Base-by-base conservation (phyloP, 2,329 filamentous ascomycete species). In the Beauveria sp. region DNA sequence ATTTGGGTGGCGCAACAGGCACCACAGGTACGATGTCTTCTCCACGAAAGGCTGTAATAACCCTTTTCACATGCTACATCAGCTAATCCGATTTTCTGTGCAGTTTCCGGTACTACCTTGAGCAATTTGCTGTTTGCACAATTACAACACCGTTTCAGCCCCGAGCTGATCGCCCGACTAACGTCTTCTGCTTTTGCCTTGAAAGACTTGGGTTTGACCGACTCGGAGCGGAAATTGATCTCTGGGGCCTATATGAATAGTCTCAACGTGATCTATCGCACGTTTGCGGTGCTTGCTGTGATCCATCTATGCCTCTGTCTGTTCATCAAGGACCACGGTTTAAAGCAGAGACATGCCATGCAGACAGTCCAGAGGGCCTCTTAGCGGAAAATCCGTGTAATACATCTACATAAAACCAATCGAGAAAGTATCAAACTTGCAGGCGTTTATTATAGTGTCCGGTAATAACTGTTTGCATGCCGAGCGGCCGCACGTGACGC, bases 171-270 rank as follows among this genome's bases (percentile, higher is more conserved):
- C 18, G 45, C 45, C 30, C 6, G 28, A 30, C 45, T 58, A n/a
- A 58, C 55, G n/a, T 50, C 55, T 5, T 58, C 45, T 10, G 45
- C 55, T 12, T 58, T 58, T 58, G 55, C 55, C 3, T n/a, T 58
- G 45, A 49, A 58, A 16, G 55, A 58, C n/a, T n/a, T 58, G 45
- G 45, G 38, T 12, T 14, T 58, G 30, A 49, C 55, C 16, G 30
- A 24, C 20, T 22, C 28, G 10, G 45, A 58, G 30, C 49, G 14
- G 30, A 7, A 16, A 3, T 9, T 58, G 16, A 50, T 58, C n/a
- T 58, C 55, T 40, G 42, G 20, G 0, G 45, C 55, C 4, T 58
- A 58, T 14, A 58, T 58, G 45, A 38, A 50, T 24, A 42, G 55
- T n/a, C 22, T 58, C 8, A 49, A 4, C 3, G 30, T 42, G 2